Conservation (phyloP, 495 filamentous ascomycete genomes). For the Sphaerosporella brunnea region DNA sequence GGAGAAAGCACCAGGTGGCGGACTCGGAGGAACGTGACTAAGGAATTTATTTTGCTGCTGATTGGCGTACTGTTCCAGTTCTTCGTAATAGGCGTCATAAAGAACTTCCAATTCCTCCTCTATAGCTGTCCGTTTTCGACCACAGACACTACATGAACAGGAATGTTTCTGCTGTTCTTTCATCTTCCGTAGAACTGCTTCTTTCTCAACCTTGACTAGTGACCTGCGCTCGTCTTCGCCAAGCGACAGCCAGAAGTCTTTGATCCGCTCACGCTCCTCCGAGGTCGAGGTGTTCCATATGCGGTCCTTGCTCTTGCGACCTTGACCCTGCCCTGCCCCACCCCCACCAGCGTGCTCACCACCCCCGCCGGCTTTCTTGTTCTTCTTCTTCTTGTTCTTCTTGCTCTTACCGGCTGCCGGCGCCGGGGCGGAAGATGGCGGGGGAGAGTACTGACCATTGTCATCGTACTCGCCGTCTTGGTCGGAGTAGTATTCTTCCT, state of each 20-base stretch:
- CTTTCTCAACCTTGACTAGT: constrained; percentile 94
- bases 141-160: constrained; percentile 94
- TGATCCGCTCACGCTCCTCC: constrained; percentile 91
- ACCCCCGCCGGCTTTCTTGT: constrained; percentile 27
- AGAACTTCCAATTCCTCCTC: constrained; percentile 98
- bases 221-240: constrained; percentile 86
- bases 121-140: constrained; percentile 88
- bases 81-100: constrained; percentile 97
- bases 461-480: constrained; percentile 33
- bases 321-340: constrained; percentile 13
- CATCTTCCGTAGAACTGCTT: constrained; percentile 96
- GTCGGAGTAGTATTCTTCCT: constrained; percentile 32
- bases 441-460: constrained; percentile 25
- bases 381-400: constrained; percentile 51
- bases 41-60: constrained; percentile 44
- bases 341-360: constrained; percentile 14
- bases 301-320: constrained; percentile 41
- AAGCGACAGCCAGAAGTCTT: constrained; percentile 94
- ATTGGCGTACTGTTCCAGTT: constrained; percentile 92
- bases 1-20: constrained; percentile 11
- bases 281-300: constrained; percentile 94
- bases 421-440: constrained; percentile 9
- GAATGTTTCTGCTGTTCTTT: constrained; percentile 99
- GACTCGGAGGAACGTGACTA: constrained; percentile 20
- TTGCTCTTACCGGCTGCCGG: constrained; percentile 30